Evolutionary conservation across 2,329 filamentous ascomycete species (phyloP).

Genomic region (Parasarocladium wereldwijsianum): DNA sequence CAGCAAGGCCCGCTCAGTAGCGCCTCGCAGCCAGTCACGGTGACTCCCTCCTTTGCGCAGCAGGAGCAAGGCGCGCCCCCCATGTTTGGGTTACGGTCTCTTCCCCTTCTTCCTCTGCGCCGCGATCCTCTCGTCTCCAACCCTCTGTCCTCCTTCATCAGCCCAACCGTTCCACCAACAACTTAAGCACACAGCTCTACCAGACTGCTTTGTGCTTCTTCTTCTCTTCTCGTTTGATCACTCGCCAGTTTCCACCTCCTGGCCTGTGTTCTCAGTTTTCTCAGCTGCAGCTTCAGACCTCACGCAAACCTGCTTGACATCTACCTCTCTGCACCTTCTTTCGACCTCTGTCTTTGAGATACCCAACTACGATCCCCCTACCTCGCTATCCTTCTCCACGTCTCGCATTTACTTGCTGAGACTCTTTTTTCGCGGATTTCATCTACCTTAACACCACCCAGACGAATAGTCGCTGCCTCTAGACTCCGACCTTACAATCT

Average conservation of each 20-base stretch:
- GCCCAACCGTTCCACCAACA: constrained; percentile 3
- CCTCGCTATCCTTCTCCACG: background rate
- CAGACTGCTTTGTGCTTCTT: constrained; percentile 6
- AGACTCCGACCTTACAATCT: background rate
- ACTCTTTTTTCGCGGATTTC: background rate
- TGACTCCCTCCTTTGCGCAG: constrained; percentile 2
- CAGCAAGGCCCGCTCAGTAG: no score
- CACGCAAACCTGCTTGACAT: constrained; percentile 1
- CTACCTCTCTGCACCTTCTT: background rate
- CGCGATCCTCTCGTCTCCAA: constrained; percentile 1
- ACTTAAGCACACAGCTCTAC: constrained; percentile 4
- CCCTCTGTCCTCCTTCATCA: constrained; percentile 3
- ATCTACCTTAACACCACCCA: no score
- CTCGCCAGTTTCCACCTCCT: constrained; percentile 1
- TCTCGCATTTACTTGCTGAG: background rate
- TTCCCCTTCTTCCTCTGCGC: constrained; percentile 2
- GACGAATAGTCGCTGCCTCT: background rate
- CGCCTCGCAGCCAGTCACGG: no score
- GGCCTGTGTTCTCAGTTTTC: constrained; percentile 1
- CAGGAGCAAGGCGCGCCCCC: constrained; percentile 1
- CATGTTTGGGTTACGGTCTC: background rate
- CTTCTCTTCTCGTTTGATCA: constrained; percentile 12
- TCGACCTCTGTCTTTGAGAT: background rate
- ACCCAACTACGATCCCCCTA: background rate
- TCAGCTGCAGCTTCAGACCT: constrained; percentile 1